Evolutionary conservation across 176 grass and related monocot species (phyloP), one percentile per base, ranked within the genome.

Genomic region (Musa troglodytarum): DNA sequence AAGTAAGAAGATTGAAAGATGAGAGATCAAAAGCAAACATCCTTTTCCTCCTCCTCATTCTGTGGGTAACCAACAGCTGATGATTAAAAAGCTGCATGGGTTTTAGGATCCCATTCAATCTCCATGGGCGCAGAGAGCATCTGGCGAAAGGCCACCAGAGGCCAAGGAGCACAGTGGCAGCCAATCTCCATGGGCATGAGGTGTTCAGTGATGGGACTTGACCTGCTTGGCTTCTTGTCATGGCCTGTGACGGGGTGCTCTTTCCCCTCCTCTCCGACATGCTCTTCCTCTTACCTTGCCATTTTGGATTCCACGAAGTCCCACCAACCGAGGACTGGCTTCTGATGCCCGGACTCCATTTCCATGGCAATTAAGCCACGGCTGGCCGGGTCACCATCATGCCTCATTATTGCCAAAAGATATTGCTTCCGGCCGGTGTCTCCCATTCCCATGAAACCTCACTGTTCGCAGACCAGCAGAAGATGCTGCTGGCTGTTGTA

Each of bases 121-220:
- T 62, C 58, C n/a, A n/a, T 62, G 58, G 17, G n/a, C 9, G 58
- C 34, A 62, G 58, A 23, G 65, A 65, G 63, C 63, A 65, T 65
- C 63, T 65, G 63, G 22, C 10, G 11, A 28, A 12, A 43, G 34
- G 19, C 8, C 14, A 20, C 58, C 58, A 62, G 4, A 62, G 22
- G 58, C 58, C 17, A 62, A 19, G 58, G 4, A 43, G 34, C 34
- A 6, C 34, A 43, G 34, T 43, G 34, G 34, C 34, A 43, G 4
- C 34, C 34, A 43, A 43, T 43, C 34, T 43, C 34, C 34, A 43
- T 43, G 34, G 34, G 4, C 34, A 43, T 43, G 34, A 43, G 34
- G 34, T 6, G 34, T 68, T 65, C 63, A 65, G 63, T 65, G 63
- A 65, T 65, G 63, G 63, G 63, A 65, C 63, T 65, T 65, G 63